Evolutionary conservation across 2,329 filamentous ascomycete species (phyloP).

Genomic region (Colletotrichum karsti): DNA sequence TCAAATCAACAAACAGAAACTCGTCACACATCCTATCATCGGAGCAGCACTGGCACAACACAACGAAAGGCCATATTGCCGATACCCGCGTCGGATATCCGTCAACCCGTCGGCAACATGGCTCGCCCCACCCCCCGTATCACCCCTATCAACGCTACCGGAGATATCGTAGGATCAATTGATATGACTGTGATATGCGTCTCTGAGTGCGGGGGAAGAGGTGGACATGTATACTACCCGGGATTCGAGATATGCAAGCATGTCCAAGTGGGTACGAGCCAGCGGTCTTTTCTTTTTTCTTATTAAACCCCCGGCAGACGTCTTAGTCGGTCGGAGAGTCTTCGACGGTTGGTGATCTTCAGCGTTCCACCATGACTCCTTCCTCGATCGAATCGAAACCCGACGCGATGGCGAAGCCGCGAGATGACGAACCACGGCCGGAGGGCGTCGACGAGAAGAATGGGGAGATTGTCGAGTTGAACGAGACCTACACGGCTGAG

Average conservation of each 20-base stretch:
- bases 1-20: background rate
- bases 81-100: conserved; percentile 19
- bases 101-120: conserved; percentile 21
- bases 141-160: conserved; percentile 8
- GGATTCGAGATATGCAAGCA: background rate
- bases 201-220: conserved; percentile 18
- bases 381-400: background rate
- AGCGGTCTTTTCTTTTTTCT: background rate
- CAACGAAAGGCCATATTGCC: conserved; percentile 7
- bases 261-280: background rate
- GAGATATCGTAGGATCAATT: conserved; percentile 8
- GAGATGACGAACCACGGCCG: background rate
- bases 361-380: background rate
- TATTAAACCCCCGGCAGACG: background rate
- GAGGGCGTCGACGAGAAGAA: conserved; percentile 24
- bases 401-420: background rate
- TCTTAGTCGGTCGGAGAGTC: background rate
- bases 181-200: conserved; percentile 10
- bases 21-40: background rate
- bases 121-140: conserved; percentile 13
- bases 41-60: background rate
- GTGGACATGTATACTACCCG: background rate
- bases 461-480: conserved; percentile 28
- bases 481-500: conserved; percentile 35
- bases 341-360: background rate